These are phyloP conservation scores for Tarenaya hassleriana DNA, from an alignment of 345 rosid genomes.

Conservation along the genomic window DNA sequence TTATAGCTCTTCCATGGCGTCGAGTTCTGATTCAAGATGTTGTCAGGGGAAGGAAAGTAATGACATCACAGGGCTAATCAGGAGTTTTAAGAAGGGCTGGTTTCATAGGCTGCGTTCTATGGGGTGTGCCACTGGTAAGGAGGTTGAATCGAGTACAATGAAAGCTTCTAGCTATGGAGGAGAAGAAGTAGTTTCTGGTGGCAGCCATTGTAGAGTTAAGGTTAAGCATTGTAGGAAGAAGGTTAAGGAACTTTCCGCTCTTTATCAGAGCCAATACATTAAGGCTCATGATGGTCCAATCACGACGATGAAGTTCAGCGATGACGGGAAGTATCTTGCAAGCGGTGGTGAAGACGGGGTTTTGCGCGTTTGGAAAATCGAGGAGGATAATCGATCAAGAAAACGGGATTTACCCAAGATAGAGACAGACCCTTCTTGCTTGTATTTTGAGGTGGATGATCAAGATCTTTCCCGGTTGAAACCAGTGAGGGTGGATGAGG, in stretches of 20 bases:
- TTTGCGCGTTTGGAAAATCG: conserved; percentile 64
- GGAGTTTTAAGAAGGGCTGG: conserved; percentile 57
- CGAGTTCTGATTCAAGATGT: conserved; percentile 25
- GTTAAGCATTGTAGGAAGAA: conserved; percentile 55
- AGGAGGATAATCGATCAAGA: conserved; percentile 51
- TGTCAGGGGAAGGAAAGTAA: conserved; percentile 26
- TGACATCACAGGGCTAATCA: conserved; percentile 24
- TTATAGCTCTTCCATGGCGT: conserved; percentile 37
- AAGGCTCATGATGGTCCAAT: conserved; percentile 67
- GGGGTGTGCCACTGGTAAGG: conserved; percentile 44
- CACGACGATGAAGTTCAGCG: conserved; percentile 69
- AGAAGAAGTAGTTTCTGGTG: conserved; percentile 25
- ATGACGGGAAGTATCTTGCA: conserved; percentile 71
- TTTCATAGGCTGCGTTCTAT: conserved; percentile 50
- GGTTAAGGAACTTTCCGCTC: conserved; percentile 69
- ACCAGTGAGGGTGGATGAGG: conserved; percentile 48
- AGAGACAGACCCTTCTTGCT: conserved; percentile 39
- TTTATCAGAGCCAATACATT: conserved; percentile 63
- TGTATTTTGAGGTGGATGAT: conserved; percentile 56
- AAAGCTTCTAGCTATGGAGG: conserved; percentile 25
- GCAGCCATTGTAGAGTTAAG: conserved; percentile 50
- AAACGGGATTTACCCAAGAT: conserved; percentile 51
- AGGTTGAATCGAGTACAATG: conserved; percentile 24
- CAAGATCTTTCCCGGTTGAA: conserved; percentile 57
- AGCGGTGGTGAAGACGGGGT: conserved; percentile 71